Evolutionary conservation across 1,284 basidiomycete genomes (phyloP).

Genomic region (Meira miltonrushii): DNA sequence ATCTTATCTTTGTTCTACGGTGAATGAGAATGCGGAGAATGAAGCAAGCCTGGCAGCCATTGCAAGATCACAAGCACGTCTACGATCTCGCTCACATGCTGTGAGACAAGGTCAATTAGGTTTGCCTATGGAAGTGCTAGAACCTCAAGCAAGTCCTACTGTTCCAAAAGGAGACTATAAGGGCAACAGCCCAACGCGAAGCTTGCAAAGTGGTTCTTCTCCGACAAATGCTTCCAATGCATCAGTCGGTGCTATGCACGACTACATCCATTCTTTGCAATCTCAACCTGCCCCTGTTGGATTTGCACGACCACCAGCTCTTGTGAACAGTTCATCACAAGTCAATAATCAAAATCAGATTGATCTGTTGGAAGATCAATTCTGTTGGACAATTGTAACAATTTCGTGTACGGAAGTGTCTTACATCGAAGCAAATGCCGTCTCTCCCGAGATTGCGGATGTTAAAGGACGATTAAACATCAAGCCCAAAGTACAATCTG

Average conservation of each 20-base stretch:
- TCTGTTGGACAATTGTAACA: constrained; percentile 92
- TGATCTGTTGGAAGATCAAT: constrained; percentile 86
- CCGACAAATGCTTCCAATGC: no score
- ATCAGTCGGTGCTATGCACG: no score
- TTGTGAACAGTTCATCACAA: constrained; percentile 63
- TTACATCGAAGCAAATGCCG: constrained; percentile 80
- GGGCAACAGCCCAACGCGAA: no score
- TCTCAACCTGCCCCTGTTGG: constrained; percentile 11
- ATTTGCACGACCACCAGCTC: constrained; percentile 27
- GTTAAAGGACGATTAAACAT: no score
- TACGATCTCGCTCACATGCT: constrained; percentile 68
- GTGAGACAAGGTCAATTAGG: constrained; percentile 68
- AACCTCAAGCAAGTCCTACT: no score
- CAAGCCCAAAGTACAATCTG: constrained; percentile 54
- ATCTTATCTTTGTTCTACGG: constrained; percentile 18
- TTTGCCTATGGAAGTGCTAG: no score
- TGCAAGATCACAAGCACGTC: constrained; percentile 16
- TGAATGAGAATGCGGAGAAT: background rate
- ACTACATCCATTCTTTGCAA: no score
- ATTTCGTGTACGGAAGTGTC: constrained; percentile 65
- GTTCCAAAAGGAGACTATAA: no score
- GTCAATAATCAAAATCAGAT: constrained; percentile 53
- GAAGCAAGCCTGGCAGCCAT: constrained; percentile 8
- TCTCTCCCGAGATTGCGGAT: no score
- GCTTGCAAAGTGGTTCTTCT: no score